Evolutionary conservation across 306 rosid genomes (phyloP).

Genomic region (Pyrus betulifolia): DNA sequence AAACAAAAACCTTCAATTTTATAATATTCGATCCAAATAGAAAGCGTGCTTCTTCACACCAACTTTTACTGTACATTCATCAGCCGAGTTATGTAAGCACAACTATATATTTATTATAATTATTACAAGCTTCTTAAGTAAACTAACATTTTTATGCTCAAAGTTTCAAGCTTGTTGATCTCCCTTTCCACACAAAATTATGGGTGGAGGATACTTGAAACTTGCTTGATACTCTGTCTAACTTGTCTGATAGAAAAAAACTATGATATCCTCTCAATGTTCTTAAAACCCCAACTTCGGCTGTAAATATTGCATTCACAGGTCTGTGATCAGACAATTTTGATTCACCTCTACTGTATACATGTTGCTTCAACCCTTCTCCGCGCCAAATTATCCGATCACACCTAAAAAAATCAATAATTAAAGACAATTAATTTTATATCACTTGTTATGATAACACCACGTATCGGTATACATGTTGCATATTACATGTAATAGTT

Average conservation of each 20-base stretch:
- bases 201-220: conserved; percentile 39
- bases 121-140: neutral
- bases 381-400: conserved; percentile 82
- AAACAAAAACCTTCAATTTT: neutral
- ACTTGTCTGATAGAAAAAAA: conserved; percentile 52
- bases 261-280: conserved; percentile 18
- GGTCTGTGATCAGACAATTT: conserved; percentile 84
- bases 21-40: neutral
- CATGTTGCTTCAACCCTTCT: conserved; percentile 52
- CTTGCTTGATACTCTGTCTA: conserved; percentile 30
- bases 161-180: conserved; percentile 35
- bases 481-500: neutral
- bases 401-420: conserved; percentile 39
- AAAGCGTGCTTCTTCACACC: neutral
- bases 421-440: neutral
- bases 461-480: too few relatives aligned
- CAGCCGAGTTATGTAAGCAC: neutral
- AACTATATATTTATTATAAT: neutral
- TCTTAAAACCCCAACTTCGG: conserved; percentile 30
- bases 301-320: conserved; percentile 57
- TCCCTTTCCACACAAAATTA: conserved; percentile 23
- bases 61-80: neutral
- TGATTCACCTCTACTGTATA: conserved; percentile 58
- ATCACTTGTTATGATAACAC: neutral
- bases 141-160: neutral